These are phyloP conservation scores for Lodderomyces pseudojiufengensis DNA, from an alignment of 1,139 yeast genomes.

Conservation along the genomic window DNA sequence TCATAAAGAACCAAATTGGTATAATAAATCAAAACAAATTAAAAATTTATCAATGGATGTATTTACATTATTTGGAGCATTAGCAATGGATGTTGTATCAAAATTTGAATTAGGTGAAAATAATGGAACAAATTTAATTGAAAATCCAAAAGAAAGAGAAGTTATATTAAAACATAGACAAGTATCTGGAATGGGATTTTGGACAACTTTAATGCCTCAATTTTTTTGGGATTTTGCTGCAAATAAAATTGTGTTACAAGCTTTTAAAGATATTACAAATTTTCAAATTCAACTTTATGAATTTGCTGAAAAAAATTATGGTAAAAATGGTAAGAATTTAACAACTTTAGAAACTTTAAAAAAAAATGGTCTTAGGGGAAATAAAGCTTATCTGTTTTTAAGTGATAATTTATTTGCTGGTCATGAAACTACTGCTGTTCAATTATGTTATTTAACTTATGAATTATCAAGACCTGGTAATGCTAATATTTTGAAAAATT, in stretches of 20 bases:
- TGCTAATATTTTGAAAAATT: conserved; percentile 34
- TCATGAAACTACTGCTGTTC: conserved; percentile 73
- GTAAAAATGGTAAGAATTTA: conserved; percentile 18
- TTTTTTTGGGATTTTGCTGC: conserved; percentile 52
- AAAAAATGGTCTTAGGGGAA: conserved; percentile 28
- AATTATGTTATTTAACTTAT: conserved; percentile 56
- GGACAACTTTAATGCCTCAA: conserved; percentile 61
- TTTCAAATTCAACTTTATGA: conserved; percentile 51
- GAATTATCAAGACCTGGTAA: conserved; percentile 54
- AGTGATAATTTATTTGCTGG: conserved; percentile 57
- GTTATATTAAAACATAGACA: conserved; percentile 49
- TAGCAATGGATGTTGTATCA: conserved; percentile 70
- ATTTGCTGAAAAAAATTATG: conserved; percentile 32
- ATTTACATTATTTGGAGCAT: conserved; percentile 58
- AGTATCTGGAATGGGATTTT: conserved; percentile 65
- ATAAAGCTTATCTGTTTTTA: conserved; percentile 38
- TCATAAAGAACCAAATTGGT: conserved; percentile 26
- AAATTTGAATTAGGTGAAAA: conserved; percentile 56
- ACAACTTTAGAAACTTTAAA: conserved; percentile 37
- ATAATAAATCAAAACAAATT: conserved; percentile 18
- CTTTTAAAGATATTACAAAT: conserved; percentile 37
- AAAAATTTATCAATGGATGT: conserved; percentile 48
- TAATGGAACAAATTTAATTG: conserved; percentile 41
- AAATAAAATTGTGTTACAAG: conserved; percentile 31
- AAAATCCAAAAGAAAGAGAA: conserved; percentile 33